Evolutionary conservation across 2,329 filamentous ascomycete species (phyloP).

Genomic region (Nemania diffusa): DNA sequence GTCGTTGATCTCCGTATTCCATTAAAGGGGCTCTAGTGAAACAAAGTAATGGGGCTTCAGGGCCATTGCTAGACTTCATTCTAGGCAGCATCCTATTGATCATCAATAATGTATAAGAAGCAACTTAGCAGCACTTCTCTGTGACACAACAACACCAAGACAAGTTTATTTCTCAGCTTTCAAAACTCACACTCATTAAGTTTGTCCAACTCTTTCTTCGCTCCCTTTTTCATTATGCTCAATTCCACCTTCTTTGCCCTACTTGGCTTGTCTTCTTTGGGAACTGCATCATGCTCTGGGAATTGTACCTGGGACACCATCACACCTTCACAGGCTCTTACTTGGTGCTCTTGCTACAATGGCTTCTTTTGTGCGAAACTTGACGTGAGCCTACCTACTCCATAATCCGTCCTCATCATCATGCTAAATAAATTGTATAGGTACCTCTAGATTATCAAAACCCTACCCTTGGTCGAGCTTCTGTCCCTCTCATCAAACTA

Average conservation of each 20-base stretch:
- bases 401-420: no score
- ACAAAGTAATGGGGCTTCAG: not conserved
- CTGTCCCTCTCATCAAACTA: slow-evolving; percentile 30
- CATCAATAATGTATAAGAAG: slow-evolving; percentile 12
- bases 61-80: not conserved
- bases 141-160: not conserved
- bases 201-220: not conserved
- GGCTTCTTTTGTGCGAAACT: slow-evolving; percentile 31
- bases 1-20: not conserved
- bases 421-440: slow-evolving; percentile 5
- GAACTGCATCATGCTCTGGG: slow-evolving; percentile 14
- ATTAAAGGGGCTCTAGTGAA: slow-evolving; percentile 8
- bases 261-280: slow-evolving; percentile 1
- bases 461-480: slow-evolving; percentile 16
- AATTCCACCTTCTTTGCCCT: not conserved
- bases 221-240: not conserved
- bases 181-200: not conserved
- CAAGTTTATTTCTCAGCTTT: not conserved
- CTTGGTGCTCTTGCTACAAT: slow-evolving; percentile 26
- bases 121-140: not conserved
- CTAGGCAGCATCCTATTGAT: not conserved
- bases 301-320: slow-evolving; percentile 33
- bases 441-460: slow-evolving; percentile 29
- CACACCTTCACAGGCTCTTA: slow-evolving; percentile 19
- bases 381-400: slow-evolving; percentile 13